Conservation (phyloP, 2,329 filamentous ascomycete species). For the Myriangium duriaei region DNA sequence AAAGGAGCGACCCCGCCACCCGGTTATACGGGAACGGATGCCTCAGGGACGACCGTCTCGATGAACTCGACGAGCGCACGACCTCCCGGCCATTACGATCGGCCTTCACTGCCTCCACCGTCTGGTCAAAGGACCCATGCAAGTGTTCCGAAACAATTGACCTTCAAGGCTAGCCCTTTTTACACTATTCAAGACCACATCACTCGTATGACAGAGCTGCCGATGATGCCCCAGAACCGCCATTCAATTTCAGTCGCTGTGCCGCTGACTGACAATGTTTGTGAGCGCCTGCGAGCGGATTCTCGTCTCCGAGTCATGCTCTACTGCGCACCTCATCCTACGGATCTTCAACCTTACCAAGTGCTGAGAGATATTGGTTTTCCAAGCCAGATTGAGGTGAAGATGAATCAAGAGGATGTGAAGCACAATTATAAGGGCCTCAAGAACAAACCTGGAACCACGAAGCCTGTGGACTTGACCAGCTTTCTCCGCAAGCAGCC, state of each 20-base stretch:
- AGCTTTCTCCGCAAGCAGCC: slow-evolving; percentile 56
- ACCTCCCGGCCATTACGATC: neutral
- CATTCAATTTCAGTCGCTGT: slow-evolving; percentile 49
- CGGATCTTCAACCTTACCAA: slow-evolving; percentile 42
- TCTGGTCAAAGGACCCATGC: slow-evolving; percentile 1
- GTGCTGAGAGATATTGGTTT: slow-evolving; percentile 61
- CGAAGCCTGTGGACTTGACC: slow-evolving; percentile 85
- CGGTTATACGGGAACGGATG: neutral
- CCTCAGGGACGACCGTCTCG: neutral
- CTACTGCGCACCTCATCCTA: slow-evolving; percentile 56
- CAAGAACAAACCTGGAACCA: slow-evolving; percentile 93
- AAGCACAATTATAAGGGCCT: slow-evolving; percentile 88
- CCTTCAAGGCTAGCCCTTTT: slow-evolving; percentile 73
- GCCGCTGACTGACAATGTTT: slow-evolving; percentile 39
- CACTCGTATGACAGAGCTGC: slow-evolving; percentile 53
- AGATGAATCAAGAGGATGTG: slow-evolving; percentile 75
- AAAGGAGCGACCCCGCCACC: slow-evolving; percentile 22
- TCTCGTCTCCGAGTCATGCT: slow-evolving; percentile 62
- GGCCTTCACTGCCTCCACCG: neutral
- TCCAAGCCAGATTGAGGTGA: slow-evolving; percentile 83
- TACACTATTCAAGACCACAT: slow-evolving; percentile 58
- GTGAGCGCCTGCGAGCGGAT: slow-evolving; percentile 47
- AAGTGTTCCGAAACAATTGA: slow-evolving; percentile 28
- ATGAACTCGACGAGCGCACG: slow-evolving; percentile 1
- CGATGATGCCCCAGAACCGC: slow-evolving; percentile 49